Evolutionary conservation across 805 yeast species (phyloP).

Genomic region (Peterozyma xylosa): DNA sequence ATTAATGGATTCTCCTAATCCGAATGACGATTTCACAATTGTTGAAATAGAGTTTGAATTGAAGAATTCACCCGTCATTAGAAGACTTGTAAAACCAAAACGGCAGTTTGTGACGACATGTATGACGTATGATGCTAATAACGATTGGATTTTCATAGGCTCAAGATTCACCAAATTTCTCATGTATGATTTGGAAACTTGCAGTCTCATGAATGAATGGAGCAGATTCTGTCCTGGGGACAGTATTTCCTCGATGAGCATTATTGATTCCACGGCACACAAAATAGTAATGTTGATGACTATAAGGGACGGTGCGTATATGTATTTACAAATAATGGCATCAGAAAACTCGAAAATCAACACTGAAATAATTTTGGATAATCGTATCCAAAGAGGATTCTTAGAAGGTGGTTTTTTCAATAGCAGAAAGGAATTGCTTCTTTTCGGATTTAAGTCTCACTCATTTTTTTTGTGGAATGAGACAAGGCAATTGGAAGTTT

Average conservation of each 20-base stretch:
- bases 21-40: conserved; percentile 43
- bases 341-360: conserved; percentile 9
- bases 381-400: conserved; percentile 66
- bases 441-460: conserved; percentile 80
- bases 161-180: conserved; percentile 66
- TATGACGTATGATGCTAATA: conserved; percentile 31
- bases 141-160: conserved; percentile 48
- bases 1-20: conserved; percentile 63
- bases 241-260: conserved; percentile 50
- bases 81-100: conserved; percentile 16
- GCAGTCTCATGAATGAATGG: conserved; percentile 19
- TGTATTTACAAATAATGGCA: conserved; percentile 25
- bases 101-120: conserved; percentile 50
- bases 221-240: conserved; percentile 58
- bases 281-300: conserved; percentile 34
- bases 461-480: conserved; percentile 79
- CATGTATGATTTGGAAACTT: conserved; percentile 32
- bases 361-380: conserved; percentile 36
- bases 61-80: neutral
- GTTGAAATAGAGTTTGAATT: conserved; percentile 28
- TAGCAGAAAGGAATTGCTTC: conserved; percentile 37
- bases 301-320: conserved; percentile 61
- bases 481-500: conserved; percentile 60
- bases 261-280: conserved; percentile 21
- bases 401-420: conserved; percentile 63